Base-by-base conservation (phyloP, 768 basidiomycete genomes). In the Leccinum imitatum region DNA sequence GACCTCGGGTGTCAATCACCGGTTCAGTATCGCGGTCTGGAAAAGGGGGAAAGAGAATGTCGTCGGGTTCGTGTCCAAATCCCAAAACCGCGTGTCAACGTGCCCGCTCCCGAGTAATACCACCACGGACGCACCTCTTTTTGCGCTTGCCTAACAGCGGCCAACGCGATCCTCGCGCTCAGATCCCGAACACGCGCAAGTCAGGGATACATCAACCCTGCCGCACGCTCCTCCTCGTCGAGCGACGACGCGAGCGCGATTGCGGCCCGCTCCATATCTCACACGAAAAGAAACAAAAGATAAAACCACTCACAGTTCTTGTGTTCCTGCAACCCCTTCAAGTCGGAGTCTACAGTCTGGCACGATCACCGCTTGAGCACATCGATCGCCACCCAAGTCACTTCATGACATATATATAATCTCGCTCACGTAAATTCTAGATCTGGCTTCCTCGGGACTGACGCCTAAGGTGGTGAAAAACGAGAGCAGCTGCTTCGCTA, bases 1-100 rank as follows among this genome's bases (percentile, higher is more conserved):
- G 27, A 27, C 27, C 27, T 27, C 27, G 57, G 91, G 91, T 1
- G 85, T 98, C 37, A 99, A 99, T 65, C 96, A 99, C 71, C 81
- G 93, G 31, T 98, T 89, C 63, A 79, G 79, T 13, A 87, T 95
- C 35, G 84, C 79, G 63, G 75, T 78, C 54, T 97, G 92, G 91
- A 84, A 78, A 56, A 58, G 2, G 14, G 35, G 35, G 13, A 14
- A 44, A 19, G n/a, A 44, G n/a, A 10, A 11, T 11, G n/a, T 41
- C 47, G 52, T 37, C 31, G 59, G 23, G 59, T 82, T 84, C 59
- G 79, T 73, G 53, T 83, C 82, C 48, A 82, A 70, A 50, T 71
- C 63, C 69, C 67, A 13, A 19, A 17, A 33, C 41, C 25, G 0
- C 7, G 7, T 5, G 44, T 65, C 50, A 53, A 21, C 14, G 9